Percentiles rank a stretch among this genome's conserved stretches.
Evolutionary conservation across 768 basidiomycete genomes (phyloP).

Genomic region (Porpolomopsis calyptriformis): DNA sequence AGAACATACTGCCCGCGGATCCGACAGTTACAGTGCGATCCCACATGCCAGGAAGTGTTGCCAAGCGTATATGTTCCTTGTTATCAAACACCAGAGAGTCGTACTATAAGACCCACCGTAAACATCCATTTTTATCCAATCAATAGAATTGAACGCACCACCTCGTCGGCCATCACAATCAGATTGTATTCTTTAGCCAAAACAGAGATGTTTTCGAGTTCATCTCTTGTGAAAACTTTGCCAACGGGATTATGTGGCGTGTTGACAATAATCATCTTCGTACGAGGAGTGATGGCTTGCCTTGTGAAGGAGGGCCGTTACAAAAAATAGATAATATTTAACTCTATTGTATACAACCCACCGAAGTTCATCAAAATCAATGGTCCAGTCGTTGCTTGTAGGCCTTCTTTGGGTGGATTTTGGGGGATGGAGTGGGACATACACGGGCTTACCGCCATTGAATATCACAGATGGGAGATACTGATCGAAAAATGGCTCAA

Average conservation of each 20-base stretch:
- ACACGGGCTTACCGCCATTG: slow-evolving; percentile 88
- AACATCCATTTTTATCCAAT: slow-evolving; percentile 5
- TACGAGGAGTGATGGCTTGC: slow-evolving; percentile 73
- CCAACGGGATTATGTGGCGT: slow-evolving; percentile 99
- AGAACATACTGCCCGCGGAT: slow-evolving; percentile 79
- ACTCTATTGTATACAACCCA: slow-evolving; percentile 18
- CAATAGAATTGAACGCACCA: slow-evolving; percentile 42
- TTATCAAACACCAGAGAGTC: slow-evolving; percentile 86
- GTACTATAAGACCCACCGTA: slow-evolving; percentile 42
- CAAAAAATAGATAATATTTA: not conserved
- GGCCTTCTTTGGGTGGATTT: slow-evolving; percentile 32
- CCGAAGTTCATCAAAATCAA: slow-evolving; percentile 86
- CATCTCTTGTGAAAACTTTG: slow-evolving; percentile 81
- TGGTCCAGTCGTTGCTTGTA: slow-evolving; percentile 72
- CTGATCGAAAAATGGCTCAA: slow-evolving; percentile 97
- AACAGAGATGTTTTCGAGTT: slow-evolving; percentile 76
- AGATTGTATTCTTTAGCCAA: slow-evolving; percentile 89
- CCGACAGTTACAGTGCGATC: slow-evolving; percentile 93
- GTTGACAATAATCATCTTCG: slow-evolving; percentile 93
- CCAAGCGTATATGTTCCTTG: slow-evolving; percentile 85
- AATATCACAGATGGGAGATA: slow-evolving; percentile 88
- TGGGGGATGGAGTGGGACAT: slow-evolving; percentile 93
- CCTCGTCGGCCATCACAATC: slow-evolving; percentile 92
- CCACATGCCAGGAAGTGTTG: slow-evolving; percentile 97
- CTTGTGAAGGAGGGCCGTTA: slow-evolving; percentile 24